phyloP scores from a whole-genome alignment of 2,329 filamentous ascomycete genomes.

The Juglanconis juglandina region DNA sequence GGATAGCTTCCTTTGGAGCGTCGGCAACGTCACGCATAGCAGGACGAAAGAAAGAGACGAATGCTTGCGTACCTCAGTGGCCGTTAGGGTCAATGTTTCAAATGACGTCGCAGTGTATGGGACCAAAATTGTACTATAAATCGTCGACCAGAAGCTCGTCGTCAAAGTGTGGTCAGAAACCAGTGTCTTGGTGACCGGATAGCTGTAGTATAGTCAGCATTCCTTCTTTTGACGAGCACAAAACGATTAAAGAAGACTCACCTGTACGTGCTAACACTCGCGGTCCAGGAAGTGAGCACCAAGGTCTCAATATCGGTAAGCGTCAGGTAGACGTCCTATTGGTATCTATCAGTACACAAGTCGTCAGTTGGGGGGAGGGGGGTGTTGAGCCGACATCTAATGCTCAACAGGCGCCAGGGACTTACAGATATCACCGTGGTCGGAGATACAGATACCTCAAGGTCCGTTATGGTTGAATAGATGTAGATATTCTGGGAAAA shows the following conservation, averaged over 20 bases:
- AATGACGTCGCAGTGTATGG: neutral
- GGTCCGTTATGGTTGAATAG: neutral
- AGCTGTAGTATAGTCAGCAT: neutral
- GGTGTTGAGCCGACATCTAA: too few species aligned
- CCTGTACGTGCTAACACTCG: neutral
- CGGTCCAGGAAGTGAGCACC: neutral
- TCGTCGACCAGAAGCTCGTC: neutral
- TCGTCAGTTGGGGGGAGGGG: too few species aligned
- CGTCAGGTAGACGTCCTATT: neutral
- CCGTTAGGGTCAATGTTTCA: neutral
- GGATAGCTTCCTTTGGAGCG: neutral
- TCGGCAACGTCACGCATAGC: neutral
- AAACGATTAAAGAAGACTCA: neutral
- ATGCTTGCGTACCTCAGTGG: neutral
- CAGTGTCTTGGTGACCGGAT: neutral
- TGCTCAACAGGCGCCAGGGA: neutral
- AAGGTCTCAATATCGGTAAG: neutral
- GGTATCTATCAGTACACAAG: too few species aligned
- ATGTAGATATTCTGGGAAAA: neutral
- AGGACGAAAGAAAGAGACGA: neutral
- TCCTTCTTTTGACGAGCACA: too few species aligned
- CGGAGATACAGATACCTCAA: neutral
- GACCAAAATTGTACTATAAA: neutral
- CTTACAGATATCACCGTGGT: conserved; percentile 1
- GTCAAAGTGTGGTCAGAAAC: neutral